Percentiles rank a stretch among this genome's conserved stretches.
phyloP scores from a whole-genome alignment of 345 rosid genomes.

The Arabis alpina region DNA sequence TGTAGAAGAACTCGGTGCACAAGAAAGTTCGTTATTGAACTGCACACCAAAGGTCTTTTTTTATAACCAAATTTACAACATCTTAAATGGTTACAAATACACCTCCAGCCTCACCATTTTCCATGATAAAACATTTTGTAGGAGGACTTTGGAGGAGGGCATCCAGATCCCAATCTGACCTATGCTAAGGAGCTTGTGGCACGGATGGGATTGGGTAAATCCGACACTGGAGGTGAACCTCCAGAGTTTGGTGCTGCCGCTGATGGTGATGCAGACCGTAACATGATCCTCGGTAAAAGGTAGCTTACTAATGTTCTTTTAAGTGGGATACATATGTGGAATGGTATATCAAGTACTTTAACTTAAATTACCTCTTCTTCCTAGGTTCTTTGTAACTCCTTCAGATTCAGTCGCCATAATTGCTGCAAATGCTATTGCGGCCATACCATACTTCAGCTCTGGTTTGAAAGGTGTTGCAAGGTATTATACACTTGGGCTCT shows the following conservation, averaged over 20 bases:
- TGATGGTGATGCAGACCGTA: conserved; percentile 99
- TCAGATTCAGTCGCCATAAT: conserved; percentile 98
- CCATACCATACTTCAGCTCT: conserved; percentile 91
- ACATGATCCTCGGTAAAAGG: conserved; percentile 99
- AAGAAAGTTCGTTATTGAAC: conserved; percentile 83
- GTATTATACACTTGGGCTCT: conserved; percentile 42
- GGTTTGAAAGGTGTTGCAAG: conserved; percentile 99
- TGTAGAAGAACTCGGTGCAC: conserved; percentile 96
- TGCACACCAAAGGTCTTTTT: conserved; percentile 83
- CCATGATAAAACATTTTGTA: conserved; percentile 41
- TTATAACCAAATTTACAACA: conserved; percentile 10
- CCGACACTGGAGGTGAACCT: conserved; percentile 66
- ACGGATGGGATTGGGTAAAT: conserved; percentile 93
- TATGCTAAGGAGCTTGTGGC: conserved; percentile 96
- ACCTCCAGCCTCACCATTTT: conserved; percentile 12
- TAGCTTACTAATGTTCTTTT: conserved; percentile 34
- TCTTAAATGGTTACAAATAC: conserved; percentile 4
- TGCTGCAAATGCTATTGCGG: conserved; percentile 93
- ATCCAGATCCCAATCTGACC: conserved; percentile 98
- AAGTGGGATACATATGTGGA: conserved; percentile 13
- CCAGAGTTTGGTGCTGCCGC: conserved; percentile 99
- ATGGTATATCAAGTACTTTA: conserved; percentile 1
- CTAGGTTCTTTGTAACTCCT: conserved; percentile 97
- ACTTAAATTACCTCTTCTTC: conserved; percentile 23
- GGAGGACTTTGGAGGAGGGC: conserved; percentile 99